These are phyloP conservation scores for Backusella tarrabulga DNA, from an alignment of 192 early-diverging fungal genomes.

Conservation along the genomic window DNA sequence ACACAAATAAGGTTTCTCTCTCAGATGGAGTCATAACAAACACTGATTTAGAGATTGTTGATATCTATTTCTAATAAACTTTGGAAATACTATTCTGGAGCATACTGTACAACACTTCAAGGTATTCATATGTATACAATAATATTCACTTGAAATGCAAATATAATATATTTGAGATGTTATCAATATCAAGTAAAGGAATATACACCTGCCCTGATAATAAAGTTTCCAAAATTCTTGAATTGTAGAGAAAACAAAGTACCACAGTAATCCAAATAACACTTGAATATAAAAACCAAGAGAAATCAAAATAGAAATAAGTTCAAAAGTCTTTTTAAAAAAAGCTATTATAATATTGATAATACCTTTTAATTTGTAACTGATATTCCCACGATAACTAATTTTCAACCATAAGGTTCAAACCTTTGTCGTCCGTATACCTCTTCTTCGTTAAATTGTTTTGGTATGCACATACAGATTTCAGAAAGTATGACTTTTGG, in stretches of 20 bases:
- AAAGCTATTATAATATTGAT: not conserved
- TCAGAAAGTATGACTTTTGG: not conserved
- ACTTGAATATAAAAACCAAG: not conserved
- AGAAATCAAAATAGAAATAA: not conserved
- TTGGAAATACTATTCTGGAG: not conserved
- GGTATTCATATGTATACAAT: not conserved
- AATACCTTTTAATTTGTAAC: not conserved
- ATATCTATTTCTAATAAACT: slow-evolving; percentile 1
- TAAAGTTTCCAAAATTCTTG: not conserved
- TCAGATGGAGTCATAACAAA: not conserved
- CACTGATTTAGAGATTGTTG: slow-evolving; percentile 3
- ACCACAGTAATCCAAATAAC: not conserved
- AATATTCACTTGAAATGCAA: not conserved
- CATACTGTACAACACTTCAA: not conserved
- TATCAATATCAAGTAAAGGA: not conserved
- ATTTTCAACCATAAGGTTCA: not conserved
- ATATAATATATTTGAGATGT: not conserved
- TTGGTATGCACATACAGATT: not conserved
- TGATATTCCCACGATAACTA: not conserved
- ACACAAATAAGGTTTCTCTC: slow-evolving; percentile 1
- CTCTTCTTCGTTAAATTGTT: not conserved
- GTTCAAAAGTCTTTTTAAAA: not conserved
- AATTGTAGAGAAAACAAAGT: not conserved
- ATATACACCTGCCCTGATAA: not conserved
- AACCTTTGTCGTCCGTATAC: not conserved